Percentiles rank a stretch among this genome's conserved stretches.
Conservation (phyloP, 2,329 filamentous ascomycete species). For the Coniochaeta sp. region DNA sequence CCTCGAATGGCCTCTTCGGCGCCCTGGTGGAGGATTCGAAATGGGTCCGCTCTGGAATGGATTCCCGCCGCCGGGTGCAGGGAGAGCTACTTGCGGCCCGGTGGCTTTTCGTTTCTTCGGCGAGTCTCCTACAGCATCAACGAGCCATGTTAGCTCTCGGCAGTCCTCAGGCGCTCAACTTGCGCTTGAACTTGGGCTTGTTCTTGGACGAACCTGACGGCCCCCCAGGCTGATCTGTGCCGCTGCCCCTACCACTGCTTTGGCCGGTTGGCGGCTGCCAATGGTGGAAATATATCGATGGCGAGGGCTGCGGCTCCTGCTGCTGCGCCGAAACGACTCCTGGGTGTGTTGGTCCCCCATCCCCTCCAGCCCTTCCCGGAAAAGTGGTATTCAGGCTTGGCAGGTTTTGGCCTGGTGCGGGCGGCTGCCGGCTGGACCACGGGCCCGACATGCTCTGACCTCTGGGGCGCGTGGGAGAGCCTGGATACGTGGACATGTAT, state of each 20-base stretch:
- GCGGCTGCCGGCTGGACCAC: conserved; percentile 22
- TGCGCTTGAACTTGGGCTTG: conserved; percentile 43
- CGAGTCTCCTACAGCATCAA: conserved; percentile 61
- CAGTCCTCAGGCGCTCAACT: conserved; percentile 37
- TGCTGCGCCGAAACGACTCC: conserved; percentile 46
- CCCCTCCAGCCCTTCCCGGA: conserved; percentile 21
- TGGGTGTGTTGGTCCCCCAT: conserved; percentile 40
- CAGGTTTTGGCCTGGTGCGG: conserved; percentile 28
- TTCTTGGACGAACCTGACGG: conserved; percentile 63
- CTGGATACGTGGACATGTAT: conserved; percentile 36
- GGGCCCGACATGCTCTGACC: conserved; percentile 39
- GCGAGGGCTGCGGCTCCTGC: conserved; percentile 58
- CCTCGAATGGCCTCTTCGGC: conserved; percentile 54
- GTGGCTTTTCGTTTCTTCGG: conserved; percentile 80
- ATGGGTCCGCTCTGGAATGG: conserved; percentile 43
- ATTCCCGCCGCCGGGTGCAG: conserved; percentile 35
- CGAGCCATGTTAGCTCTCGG: conserved; percentile 30
- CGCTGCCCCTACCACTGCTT: conserved; percentile 35
- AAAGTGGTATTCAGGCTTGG: conserved; percentile 39
- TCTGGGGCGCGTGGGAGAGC: conserved; percentile 41
- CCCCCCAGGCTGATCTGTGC: conserved; percentile 60
- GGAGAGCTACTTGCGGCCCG: conserved; percentile 41
- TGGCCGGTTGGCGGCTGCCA: conserved; percentile 74
- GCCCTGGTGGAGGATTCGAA: conserved; percentile 43
- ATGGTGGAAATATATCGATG: conserved; percentile 83